A percentile compares a stretch with the other conserved stretches of the same genome.
Evolutionary conservation across 2,329 filamentous ascomycete genomes (phyloP).

Genomic region (Pyrenophora seminiperda): DNA sequence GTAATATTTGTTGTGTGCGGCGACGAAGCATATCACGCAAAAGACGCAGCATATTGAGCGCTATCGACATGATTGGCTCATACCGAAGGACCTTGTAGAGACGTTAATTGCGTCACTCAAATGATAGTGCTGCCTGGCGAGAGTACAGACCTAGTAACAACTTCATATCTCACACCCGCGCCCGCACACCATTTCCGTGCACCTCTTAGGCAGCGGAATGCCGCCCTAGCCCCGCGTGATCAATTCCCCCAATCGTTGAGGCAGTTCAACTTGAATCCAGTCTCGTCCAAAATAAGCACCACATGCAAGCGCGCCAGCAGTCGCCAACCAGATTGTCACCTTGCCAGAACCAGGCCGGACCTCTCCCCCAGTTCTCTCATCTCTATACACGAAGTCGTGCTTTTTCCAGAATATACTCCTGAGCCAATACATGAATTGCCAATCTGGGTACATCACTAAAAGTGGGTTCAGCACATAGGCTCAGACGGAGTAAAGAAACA

Average conservation of each 20-base stretch:
- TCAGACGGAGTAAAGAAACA: no score
- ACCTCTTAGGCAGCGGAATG: conserved; percentile 2
- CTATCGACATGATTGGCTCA: no score
- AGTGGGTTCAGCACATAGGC: not conserved
- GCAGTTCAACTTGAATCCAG: conserved; percentile 21
- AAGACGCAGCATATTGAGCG: not conserved
- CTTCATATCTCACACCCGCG: conserved; percentile 1
- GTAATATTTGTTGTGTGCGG: not conserved
- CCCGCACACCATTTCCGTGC: not conserved
- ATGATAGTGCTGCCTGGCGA: not conserved
- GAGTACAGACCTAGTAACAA: not conserved
- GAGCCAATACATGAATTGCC: conserved; percentile 57
- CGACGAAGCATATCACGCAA: not conserved
- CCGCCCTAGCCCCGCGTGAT: conserved; percentile 8
- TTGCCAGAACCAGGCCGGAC: conserved; percentile 19
- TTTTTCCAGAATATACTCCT: conserved; percentile 54
- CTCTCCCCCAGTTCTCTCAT: conserved; percentile 26
- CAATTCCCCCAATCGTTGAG: conserved; percentile 14
- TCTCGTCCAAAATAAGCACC: conserved; percentile 23
- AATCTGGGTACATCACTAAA: conserved; percentile 58
- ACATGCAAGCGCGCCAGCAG: conserved; percentile 13
- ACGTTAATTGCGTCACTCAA: not conserved
- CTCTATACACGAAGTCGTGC: conserved; percentile 47
- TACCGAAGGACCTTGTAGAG: no score
- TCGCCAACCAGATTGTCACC: conserved; percentile 14